Evolutionary conservation across 2,329 filamentous ascomycete genomes (phyloP).

Genomic region (Zopfia rhizophila): DNA sequence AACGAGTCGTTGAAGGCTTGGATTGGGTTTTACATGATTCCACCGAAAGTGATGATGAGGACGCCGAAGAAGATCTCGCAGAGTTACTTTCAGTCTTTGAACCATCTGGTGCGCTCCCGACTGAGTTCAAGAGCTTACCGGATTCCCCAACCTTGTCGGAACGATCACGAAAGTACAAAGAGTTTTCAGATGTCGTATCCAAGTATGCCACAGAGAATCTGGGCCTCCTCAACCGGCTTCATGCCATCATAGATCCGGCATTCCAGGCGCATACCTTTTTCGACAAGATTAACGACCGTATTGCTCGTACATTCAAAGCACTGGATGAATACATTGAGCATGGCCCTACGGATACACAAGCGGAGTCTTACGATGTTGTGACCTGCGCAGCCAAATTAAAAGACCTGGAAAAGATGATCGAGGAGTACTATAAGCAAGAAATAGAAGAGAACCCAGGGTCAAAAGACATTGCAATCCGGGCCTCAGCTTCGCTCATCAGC

Average conservation of each 20-base stretch:
- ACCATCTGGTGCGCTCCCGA: conserved; percentile 45
- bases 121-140: conserved; percentile 39
- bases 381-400: conserved; percentile 44
- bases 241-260: conserved; percentile 39
- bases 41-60: conserved; percentile 37
- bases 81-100: conserved; percentile 52
- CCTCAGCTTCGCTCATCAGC: conserved; percentile 41
- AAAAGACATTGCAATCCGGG: conserved; percentile 34
- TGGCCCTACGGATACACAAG: conserved; percentile 35
- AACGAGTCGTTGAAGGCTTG: conserved; percentile 37
- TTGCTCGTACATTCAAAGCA: conserved; percentile 38
- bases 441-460: conserved; percentile 30
- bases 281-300: conserved; percentile 45
- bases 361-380: conserved; percentile 38
- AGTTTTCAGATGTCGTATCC: conserved; percentile 31
- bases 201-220: conserved; percentile 40
- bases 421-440: conserved; percentile 39
- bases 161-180: conserved; percentile 42
- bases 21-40: conserved; percentile 46
- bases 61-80: conserved; percentile 42
- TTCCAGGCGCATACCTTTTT: conserved; percentile 49
- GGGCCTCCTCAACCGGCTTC: conserved; percentile 39
- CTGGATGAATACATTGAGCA: conserved; percentile 43
- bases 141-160: conserved; percentile 38
- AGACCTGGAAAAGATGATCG: conserved; percentile 37